Evolutionary conservation across 805 yeast species (phyloP), one percentile per base, ranked within the genome.

Genomic region (Starmerella apis): DNA sequence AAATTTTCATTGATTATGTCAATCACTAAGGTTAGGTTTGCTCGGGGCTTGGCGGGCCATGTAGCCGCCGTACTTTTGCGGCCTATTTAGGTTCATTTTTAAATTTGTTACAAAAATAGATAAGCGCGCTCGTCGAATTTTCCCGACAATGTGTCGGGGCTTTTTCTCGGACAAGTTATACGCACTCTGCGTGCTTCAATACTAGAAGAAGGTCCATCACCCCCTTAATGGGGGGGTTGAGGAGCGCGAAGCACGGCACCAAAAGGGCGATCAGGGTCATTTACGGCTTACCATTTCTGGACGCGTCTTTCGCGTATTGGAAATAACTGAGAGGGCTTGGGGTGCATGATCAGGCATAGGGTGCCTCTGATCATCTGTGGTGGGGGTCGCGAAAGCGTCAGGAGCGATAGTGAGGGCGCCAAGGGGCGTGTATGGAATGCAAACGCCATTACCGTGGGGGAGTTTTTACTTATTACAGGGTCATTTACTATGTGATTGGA

Each of bases 1-100:
- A 41, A 41, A 41, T 41, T 41, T 41, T 41, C 44, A 41, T 18
- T 16, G 3, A 14, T 41, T 41, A 41, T 25, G 44, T 41, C 33
- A 41, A 3, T 8, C 22, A 9, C 9, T 8, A 14, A 18, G 44
- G 44, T 41, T 41, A 27, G 44, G 44, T 41, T 25, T 41, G n/a
- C 14, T 32, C 32, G 44, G 27, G 44, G 44, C 44, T 41, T 16
- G 44, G 44, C 32, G n/a, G 4, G 33, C 27, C 44, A 41, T 14
- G 44, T 41, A 32, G 24, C 7, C 37, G 37, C 22, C 13, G 37
- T n/a, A n/a, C n/a, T n/a, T n/a, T n/a, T n/a, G n/a, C n/a, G n/a
- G n/a, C n/a, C n/a, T n/a, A n/a, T n/a, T n/a, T n/a, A n/a, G n/a
- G n/a, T n/a, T n/a, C n/a, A n/a, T 8, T 27, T 27, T 27, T 9